phyloP scores from a whole-genome alignment of 495 filamentous ascomycete species.

The Sphaerosporella brunnea region DNA sequence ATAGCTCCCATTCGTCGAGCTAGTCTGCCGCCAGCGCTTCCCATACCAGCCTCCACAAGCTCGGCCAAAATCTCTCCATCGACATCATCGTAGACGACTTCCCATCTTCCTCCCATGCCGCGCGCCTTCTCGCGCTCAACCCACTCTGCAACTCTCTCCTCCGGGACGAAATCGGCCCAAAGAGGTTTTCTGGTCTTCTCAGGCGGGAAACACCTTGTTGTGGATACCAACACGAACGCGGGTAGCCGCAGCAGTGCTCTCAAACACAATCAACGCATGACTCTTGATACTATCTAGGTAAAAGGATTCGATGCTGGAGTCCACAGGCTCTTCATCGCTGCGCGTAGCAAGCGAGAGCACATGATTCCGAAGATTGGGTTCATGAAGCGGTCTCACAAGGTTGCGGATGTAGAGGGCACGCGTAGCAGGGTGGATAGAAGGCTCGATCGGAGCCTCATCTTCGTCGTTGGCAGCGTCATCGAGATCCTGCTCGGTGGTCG shows the following conservation, averaged over 20 bases:
- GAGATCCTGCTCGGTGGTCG: conserved; percentile 1
- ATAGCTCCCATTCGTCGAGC: conserved; percentile 3
- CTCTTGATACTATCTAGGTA: conserved; percentile 72
- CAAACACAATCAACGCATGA: conserved; percentile 66
- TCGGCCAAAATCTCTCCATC: conserved; percentile 38
- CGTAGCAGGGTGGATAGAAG: conserved; percentile 69
- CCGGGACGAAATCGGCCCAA: conserved; percentile 81
- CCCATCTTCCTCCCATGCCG: conserved; percentile 39
- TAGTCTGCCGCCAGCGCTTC: conserved; percentile 1
- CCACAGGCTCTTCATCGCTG: conserved; percentile 25
- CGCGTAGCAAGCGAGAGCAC: conserved; percentile 36
- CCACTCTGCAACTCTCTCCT: conserved; percentile 56
- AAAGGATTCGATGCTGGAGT: conserved; percentile 42
- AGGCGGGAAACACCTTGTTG: conserved; percentile 63
- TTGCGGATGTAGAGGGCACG: conserved; percentile 76
- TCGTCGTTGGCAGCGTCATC: conserved; percentile 15
- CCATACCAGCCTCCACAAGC: conserved; percentile 34
- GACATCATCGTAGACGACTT: conserved; percentile 42
- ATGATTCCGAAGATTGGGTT: conserved; percentile 43
- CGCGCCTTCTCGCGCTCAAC: conserved; percentile 46
- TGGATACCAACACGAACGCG: conserved; percentile 65
- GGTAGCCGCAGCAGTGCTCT: conserved; percentile 48
- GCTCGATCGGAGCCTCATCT: conserved; percentile 25
- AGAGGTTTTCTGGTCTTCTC: conserved; percentile 70
- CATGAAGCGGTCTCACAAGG: conserved; percentile 72